phyloP scores from a whole-genome alignment of 2,329 filamentous ascomycete genomes.

The Huntiella savannae region DNA sequence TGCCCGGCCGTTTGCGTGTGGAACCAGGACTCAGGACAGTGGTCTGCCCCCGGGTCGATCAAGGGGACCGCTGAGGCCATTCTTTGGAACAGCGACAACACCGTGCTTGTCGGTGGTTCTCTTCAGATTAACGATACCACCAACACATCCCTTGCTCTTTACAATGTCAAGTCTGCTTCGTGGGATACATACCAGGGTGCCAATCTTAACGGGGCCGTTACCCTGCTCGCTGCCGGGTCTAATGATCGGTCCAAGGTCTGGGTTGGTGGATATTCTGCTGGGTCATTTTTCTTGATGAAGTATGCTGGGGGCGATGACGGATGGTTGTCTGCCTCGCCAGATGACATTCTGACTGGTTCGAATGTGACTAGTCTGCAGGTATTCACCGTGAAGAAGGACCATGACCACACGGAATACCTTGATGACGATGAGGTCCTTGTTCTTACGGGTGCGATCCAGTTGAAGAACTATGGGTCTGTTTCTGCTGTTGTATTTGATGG shows the following conservation, averaged over 20 bases:
- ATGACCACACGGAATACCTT: slow-evolving; percentile 45
- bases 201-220: slow-evolving; percentile 58
- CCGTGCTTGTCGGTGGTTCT: slow-evolving; percentile 60
- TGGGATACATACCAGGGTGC: slow-evolving; percentile 50
- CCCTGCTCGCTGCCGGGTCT: slow-evolving; percentile 56
- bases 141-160: slow-evolving; percentile 48
- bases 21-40: slow-evolving; percentile 49
- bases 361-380: slow-evolving; percentile 65
- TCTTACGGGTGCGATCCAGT: slow-evolving; percentile 62
- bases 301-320: slow-evolving; percentile 43
- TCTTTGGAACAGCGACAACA: slow-evolving; percentile 54
- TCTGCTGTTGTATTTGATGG: slow-evolving; percentile 83
- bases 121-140: slow-evolving; percentile 47
- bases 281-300: slow-evolving; percentile 61
- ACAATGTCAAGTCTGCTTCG: slow-evolving; percentile 43
- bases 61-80: slow-evolving; percentile 52
- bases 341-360: slow-evolving; percentile 44
- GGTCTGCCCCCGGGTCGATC: slow-evolving; percentile 61
- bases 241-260: slow-evolving; percentile 57
- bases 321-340: slow-evolving; percentile 41
- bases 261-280: slow-evolving; percentile 55
- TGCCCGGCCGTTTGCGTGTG: slow-evolving; percentile 73
- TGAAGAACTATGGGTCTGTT: slow-evolving; percentile 59
- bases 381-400: slow-evolving; percentile 49
- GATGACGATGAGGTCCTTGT: slow-evolving; percentile 52